Evolutionary conservation across 331 rosid species (phyloP), one percentile per base, ranked within the genome.

Genomic region (Quercus tomentella): DNA sequence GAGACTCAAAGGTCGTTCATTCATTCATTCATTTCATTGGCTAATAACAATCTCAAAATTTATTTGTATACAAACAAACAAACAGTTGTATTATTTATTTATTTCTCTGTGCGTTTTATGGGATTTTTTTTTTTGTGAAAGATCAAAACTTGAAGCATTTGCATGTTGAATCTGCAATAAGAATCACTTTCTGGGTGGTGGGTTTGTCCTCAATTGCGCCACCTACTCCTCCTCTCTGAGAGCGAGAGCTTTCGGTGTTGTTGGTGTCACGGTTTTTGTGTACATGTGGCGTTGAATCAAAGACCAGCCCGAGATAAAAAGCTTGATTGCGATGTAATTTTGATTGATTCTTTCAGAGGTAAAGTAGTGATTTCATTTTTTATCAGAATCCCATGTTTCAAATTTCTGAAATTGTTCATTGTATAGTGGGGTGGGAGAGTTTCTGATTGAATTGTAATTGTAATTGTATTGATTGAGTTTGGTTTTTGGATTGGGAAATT

Each of bases 121-220:
- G 63, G 49, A 21, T 65, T 65, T 58, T 23, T 26, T 26, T 26
- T 26, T 10, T 10, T 57, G 83, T 55, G 45, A 5, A 22, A 65
- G 83, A 83, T 81, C 76, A 86, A 78, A 51, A 4, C 58, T 80
- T 88, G 84, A 80, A 77, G 83, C 45, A 14, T 1, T 45, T 41
- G 43, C 37, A 49, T 65, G 71, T 82, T 81, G 80, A 78, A 82
- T 80, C 81, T 56, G 33, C 62, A 30, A 57, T 60, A 72, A 63
- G n/a, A 33, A 80, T 87, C 74, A 79, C 25, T 88, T 80, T 80
- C 88, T 80, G 82, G 87, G 90, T 83, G 23, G 62, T 74, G 80
- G 60, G 21, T 51, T 74, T 76, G 56, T 62, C 23, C 26, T 7
- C 66, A 14, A 57, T 60, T 43, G n/a, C 26, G 73, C 43, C 56